These are phyloP conservation scores for Trypanosoma brucei DNA, from an alignment of 208 protist genomes.

Conservation along the genomic window DNA sequence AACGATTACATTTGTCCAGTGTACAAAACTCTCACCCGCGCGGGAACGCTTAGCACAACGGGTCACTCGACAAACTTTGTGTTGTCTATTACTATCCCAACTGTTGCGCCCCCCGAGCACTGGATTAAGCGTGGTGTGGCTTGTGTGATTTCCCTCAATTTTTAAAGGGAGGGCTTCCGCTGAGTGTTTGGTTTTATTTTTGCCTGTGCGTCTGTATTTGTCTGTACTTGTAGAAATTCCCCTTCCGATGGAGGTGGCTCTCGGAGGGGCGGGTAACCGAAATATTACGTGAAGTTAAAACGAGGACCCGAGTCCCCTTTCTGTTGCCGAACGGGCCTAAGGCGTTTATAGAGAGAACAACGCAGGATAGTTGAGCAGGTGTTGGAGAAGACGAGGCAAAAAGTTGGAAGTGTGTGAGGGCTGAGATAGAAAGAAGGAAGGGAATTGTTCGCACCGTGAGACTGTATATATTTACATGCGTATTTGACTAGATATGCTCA, in stretches of 20 bases:
- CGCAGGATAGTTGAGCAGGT: too few species aligned
- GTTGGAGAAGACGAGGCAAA: background rate
- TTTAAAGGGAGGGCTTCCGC: constrained; percentile 28
- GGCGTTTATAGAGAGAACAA: too few species aligned
- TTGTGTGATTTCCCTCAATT: constrained; percentile 85
- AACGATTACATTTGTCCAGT: constrained; percentile 93
- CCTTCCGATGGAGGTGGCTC: too few species aligned
- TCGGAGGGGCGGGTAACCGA: too few species aligned
- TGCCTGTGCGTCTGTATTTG: too few species aligned
- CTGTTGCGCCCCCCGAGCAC: constrained; percentile 71
- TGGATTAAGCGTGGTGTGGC: constrained; percentile 95
- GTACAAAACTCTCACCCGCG: constrained; percentile 95
- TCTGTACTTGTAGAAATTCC: too few species aligned
- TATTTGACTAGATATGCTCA: background rate
- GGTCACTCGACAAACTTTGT: constrained; percentile 99
- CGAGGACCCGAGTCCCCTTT: too few species aligned
- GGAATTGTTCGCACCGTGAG: background rate
- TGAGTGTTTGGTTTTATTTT: background rate
- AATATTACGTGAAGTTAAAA: too few species aligned
- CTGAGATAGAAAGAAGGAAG: background rate
- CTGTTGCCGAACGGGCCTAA: too few species aligned
- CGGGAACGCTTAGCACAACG: constrained; percentile 96
- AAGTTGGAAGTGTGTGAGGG: background rate
- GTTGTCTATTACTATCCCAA: constrained; percentile 93
- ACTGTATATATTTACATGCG: too few species aligned